A percentile compares a stretch with the other conserved stretches of the same genome.
Evolutionary conservation across 2,329 filamentous ascomycete species (phyloP).

Genomic region (Teratosphaeria epicoccoides): DNA sequence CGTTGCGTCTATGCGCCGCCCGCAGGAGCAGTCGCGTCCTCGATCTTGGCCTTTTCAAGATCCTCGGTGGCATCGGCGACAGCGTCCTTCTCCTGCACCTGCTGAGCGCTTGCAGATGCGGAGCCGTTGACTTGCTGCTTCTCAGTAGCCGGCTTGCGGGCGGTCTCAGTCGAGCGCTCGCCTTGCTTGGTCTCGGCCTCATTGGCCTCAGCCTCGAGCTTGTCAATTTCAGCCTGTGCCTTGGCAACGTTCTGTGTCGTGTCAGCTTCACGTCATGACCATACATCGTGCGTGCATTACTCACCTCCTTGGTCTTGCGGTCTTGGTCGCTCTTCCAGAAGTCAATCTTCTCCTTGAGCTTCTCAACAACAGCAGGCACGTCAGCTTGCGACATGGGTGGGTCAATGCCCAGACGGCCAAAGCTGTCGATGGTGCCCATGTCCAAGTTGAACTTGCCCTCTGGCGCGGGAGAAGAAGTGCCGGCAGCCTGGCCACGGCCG

Average conservation of each 20-base stretch:
- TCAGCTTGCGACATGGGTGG: conserved; percentile 80
- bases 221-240: conserved; percentile 89
- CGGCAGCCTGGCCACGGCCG: conserved; percentile 68
- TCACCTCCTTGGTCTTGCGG: conserved; percentile 79
- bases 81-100: conserved; percentile 48
- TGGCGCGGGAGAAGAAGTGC: conserved; percentile 40
- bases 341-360: conserved; percentile 82
- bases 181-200: conserved; percentile 39
- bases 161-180: conserved; percentile 38
- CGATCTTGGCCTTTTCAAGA: conserved; percentile 49
- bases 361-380: conserved; percentile 68
- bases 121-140: conserved; percentile 46
- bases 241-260: conserved; percentile 76
- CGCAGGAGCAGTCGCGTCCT: conserved; percentile 33
- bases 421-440: conserved; percentile 84
- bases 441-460: conserved; percentile 69
- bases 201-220: conserved; percentile 61
- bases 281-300: conserved; percentile 23
- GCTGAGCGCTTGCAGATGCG: conserved; percentile 43
- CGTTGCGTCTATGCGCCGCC: conserved; percentile 2
- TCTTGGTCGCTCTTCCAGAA: conserved; percentile 88
- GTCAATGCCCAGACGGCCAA: conserved; percentile 71
- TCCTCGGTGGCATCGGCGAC: conserved; percentile 49
- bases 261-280: neutral
- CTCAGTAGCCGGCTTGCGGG: conserved; percentile 46